These are phyloP conservation scores for Heterobasidion occidentale DNA, from an alignment of 1,284 basidiomycete species.

Conservation along the genomic window DNA sequence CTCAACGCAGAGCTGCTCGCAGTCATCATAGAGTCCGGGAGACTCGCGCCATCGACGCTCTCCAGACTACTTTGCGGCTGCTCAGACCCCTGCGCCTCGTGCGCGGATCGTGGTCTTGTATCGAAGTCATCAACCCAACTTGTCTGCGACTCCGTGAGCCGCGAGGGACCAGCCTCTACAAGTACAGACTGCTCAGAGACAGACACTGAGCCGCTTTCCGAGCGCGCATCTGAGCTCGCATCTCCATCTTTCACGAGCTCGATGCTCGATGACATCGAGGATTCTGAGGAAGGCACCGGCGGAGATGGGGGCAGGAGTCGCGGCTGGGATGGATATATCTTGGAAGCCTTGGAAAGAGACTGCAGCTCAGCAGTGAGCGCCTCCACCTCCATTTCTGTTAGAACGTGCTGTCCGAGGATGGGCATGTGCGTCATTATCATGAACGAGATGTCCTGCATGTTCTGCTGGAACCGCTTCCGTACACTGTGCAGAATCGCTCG, in stretches of 20 bases:
- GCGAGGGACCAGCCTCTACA: slow-evolving; percentile 9
- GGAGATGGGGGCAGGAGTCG: not conserved
- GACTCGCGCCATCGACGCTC: not conserved
- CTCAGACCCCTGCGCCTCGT: slow-evolving; percentile 11
- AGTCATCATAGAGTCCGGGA: slow-evolving; percentile 8
- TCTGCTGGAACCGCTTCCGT: slow-evolving; percentile 71
- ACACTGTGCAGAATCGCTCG: slow-evolving; percentile 38
- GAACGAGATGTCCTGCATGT: slow-evolving; percentile 77
- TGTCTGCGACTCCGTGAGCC: slow-evolving; percentile 26
- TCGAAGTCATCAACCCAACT: slow-evolving; percentile 49
- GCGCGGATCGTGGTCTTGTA: slow-evolving; percentile 2
- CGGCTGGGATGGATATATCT: not conserved
- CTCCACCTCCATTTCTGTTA: slow-evolving; percentile 80
- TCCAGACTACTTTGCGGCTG: not conserved
- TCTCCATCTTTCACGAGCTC: slow-evolving; percentile 29
- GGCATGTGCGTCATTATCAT: slow-evolving; percentile 78
- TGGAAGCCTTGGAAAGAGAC: slow-evolving; percentile 26
- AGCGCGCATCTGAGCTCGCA: slow-evolving; percentile 31
- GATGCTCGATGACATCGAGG: slow-evolving; percentile 37
- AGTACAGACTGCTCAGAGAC: slow-evolving; percentile 19
- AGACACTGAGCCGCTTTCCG: slow-evolving; percentile 40
- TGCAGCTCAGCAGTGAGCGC: slow-evolving; percentile 68
- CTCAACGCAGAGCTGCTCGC: slow-evolving; percentile 10
- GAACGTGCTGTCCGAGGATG: slow-evolving; percentile 65
- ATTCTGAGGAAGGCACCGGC: slow-evolving; percentile 21